Evolutionary conservation across 495 filamentous ascomycete genomes (phyloP).

Genomic region (Penicillium pulvis): DNA sequence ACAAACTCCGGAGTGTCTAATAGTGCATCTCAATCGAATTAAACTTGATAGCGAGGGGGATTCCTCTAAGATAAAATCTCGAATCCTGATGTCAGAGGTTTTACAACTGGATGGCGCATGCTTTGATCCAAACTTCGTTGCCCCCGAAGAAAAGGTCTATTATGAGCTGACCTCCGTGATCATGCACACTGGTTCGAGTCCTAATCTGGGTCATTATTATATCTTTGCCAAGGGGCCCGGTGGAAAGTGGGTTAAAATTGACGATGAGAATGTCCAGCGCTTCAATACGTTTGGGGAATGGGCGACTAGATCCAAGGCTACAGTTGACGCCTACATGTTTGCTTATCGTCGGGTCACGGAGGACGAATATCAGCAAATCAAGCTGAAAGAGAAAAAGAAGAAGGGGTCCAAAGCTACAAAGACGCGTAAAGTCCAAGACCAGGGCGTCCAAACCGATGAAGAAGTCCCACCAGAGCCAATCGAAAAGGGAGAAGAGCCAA

Average conservation of each 20-base stretch:
- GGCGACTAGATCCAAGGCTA: not conserved
- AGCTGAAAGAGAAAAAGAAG: too few species aligned
- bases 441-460: not conserved
- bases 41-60: not conserved
- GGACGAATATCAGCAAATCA: not conserved
- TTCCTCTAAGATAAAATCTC: conserved; percentile 1
- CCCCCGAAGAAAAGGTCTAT: not conserved
- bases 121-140: conserved; percentile 5
- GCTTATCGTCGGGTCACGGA: not conserved
- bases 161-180: conserved; percentile 36
- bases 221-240: conserved; percentile 25
- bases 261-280: conserved; percentile 21
- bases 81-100: not conserved
- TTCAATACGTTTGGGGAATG: not conserved
- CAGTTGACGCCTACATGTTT: not conserved
- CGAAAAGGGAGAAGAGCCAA: too few species aligned
- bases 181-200: conserved; percentile 24
- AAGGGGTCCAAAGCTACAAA: too few species aligned
- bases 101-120: not conserved
- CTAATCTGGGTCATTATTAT: conserved; percentile 33
- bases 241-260: conserved; percentile 26
- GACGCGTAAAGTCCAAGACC: not conserved
- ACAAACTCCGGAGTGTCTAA: conserved; percentile 13
- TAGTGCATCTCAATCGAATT: conserved; percentile 19
- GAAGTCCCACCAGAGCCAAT: too few species aligned